Base-by-base conservation (phyloP, 2,329 filamentous ascomycete genomes). In the Hirsutella thompsonii region DNA sequence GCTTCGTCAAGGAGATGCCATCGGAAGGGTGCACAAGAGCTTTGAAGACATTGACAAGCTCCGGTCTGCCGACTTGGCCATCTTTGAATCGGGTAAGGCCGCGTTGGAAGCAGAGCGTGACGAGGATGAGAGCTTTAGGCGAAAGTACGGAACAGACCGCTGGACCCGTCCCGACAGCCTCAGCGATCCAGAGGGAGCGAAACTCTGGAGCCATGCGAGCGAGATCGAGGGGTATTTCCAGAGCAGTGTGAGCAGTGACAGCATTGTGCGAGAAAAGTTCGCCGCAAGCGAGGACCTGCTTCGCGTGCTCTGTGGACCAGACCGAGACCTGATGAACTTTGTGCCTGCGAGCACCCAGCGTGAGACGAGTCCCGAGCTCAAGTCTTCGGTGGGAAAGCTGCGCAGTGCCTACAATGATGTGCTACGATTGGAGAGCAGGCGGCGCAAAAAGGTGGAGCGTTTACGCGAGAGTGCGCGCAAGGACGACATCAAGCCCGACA, bases 11-110 rank as follows among this genome's bases (percentile, higher is more conserved):
- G 84, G 89, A 42, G 88, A 94, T 53, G 90, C 87, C 0, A 67
- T 94, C 26, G 79, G 82, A 42, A 72, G 84, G 21, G 64, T 96
- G 0, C 76, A 84, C 40, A 75, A 79, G 40, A 87, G 85, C 5
- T 85, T 96, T 46, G 80, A 84, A 5, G 90, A 96, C 48, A 94
- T 89, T 1, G 81, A 89, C 38, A 94, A 90, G 59, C 67, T 98
- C n/a, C 86, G 92, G 49, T 69, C 78, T 1, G 83, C 80, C 38
- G 88, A 95, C 54, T 67, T 79, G 41, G 74, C 78, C 0, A 73
- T 86, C 1, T 96, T 92, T 46, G 78, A 84, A 36, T 90, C 96
- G 60, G 90, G 87, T 0, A 79, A 82, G 28, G 79, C 84, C 13
- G 69, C 92, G 1, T 64, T 98, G 1, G 74, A 77, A 2, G 76